Base-by-base conservation (phyloP, 2,329 filamentous ascomycete genomes). In the Clonostachys solani region DNA sequence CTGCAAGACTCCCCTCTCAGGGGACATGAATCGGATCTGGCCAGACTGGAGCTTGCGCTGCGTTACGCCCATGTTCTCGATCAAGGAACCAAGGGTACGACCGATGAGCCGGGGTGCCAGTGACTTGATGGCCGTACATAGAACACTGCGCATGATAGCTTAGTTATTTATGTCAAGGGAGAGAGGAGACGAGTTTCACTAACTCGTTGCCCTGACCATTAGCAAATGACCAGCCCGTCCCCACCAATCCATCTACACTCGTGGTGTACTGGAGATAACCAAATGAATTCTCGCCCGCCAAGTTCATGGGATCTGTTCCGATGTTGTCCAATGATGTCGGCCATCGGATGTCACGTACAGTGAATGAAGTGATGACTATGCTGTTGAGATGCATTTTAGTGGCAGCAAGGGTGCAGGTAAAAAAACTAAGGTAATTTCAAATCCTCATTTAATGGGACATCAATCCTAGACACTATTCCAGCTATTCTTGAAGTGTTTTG, bases 231-330 rank as follows among this genome's bases (percentile, higher is more conserved):
- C 80, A 44, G 3, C 37, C 18, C 18, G 18, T 29, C 33, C 15
- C 13, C n/a, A 33, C 89, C 2, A 77, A 75, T 60, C 78, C 78
- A 12, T 77, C 62, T 1, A 86, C 85, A 63, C 95, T 86, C 1
- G 91, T 96, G 62, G 89, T 74, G 43, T 96, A 73, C 59, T 96
- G 92, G 66, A 90, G 95, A 75, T 96, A 96, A n/a, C 92, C 91
- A 12, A 91, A 79, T 2, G 90, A 95, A 71, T 96, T 96, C 69
- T 96, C 90, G 52, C 90, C 88, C 3, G 91, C 90, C 5, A 89
- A 87, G 63, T 96, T 96, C 92, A 96, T 96, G 60, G 90, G 91
- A 80, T 96, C 91, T 9, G 89, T 95, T 59, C 91, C 91, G n/a
- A 90, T 95, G 73, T 92, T 94, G 70, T 95, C 90, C 51, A 96